These are phyloP conservation scores for Colletotrichum karsti DNA, from an alignment of 2,329 filamentous ascomycete genomes.

Conservation along the genomic window DNA sequence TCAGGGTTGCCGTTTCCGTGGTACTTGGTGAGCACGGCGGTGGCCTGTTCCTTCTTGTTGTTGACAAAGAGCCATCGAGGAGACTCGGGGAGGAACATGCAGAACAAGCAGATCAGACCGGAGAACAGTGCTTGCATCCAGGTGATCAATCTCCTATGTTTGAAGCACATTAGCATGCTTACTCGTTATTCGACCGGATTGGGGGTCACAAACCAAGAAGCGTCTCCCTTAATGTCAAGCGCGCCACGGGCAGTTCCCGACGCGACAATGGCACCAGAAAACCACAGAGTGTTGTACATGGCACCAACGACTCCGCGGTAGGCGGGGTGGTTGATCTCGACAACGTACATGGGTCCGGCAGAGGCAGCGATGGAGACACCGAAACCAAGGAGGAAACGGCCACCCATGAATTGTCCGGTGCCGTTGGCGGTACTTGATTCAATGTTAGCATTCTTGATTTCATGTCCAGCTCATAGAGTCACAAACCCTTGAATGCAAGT, in stretches of 20 bases:
- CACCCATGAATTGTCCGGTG: constrained; percentile 57
- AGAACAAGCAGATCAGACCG: constrained; percentile 44
- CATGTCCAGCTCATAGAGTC: too few relatives aligned
- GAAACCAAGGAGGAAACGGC: constrained; percentile 70
- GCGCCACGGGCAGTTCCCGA: constrained; percentile 57
- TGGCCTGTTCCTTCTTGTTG: constrained; percentile 44
- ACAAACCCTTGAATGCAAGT: constrained; percentile 50
- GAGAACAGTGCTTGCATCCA: constrained; percentile 55
- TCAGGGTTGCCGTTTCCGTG: constrained; percentile 54
- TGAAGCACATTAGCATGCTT: not conserved
- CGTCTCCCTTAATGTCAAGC: constrained; percentile 45
- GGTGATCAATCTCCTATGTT: constrained; percentile 35
- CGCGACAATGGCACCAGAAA: constrained; percentile 58
- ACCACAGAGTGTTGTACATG: constrained; percentile 56
- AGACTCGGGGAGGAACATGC: constrained; percentile 49
- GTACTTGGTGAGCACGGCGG: constrained; percentile 47
- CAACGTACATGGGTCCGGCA: constrained; percentile 56
- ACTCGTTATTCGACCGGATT: too few relatives aligned
- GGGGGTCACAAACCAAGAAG: constrained; percentile 47
- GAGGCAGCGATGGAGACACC: constrained; percentile 56
- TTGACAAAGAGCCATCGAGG: constrained; percentile 52
- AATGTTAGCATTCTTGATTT: too few relatives aligned
- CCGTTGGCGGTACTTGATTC: constrained; percentile 38
- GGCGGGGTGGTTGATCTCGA: constrained; percentile 55
- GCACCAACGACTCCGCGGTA: constrained; percentile 52